Percentiles rank a stretch among this genome's conserved stretches.
Evolutionary conservation across 768 basidiomycete genomes (phyloP).

Genomic region (Paxillus involutus): DNA sequence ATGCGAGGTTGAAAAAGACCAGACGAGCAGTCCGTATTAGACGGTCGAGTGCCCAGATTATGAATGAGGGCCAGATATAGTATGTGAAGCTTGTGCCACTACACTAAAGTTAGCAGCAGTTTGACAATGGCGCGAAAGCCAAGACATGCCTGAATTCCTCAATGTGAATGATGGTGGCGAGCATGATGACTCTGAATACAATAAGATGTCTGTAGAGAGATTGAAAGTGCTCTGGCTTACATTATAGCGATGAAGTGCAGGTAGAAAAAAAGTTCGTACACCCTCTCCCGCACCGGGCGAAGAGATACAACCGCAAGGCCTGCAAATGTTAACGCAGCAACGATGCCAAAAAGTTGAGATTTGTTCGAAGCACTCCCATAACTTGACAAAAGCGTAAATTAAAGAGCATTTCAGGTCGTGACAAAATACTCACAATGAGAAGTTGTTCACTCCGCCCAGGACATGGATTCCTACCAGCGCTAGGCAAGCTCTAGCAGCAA

Average conservation of each 20-base stretch:
- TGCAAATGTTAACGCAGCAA: conserved; percentile 37
- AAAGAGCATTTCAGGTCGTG: background rate
- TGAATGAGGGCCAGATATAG: conserved; percentile 50
- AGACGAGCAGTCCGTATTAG: conserved; percentile 43
- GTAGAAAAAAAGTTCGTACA: conserved; percentile 52
- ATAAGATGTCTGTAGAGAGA: conserved; percentile 39
- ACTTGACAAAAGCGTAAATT: conserved; percentile 1
- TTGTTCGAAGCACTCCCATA: conserved; percentile 1
- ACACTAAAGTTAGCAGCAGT: background rate
- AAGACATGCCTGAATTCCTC: conserved; percentile 31
- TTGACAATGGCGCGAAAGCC: conserved; percentile 12
- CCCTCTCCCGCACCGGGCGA: conserved; percentile 47
- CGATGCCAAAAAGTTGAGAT: conserved; percentile 31
- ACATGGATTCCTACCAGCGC: conserved; percentile 51
- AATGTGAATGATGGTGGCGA: conserved; percentile 42
- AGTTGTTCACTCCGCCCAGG: conserved; percentile 19
- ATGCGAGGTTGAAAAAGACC: conserved; percentile 39
- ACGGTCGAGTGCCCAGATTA: conserved; percentile 56
- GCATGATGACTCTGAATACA: conserved; percentile 27
- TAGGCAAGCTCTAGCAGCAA: conserved; percentile 43
- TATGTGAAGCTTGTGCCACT: conserved; percentile 18
- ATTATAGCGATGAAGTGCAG: conserved; percentile 43
- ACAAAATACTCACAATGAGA: conserved; percentile 9
- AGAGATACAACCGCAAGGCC: conserved; percentile 44
- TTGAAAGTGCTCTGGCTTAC: conserved; percentile 23